Evolutionary conservation across 73 alveolate genomes (phyloP), one percentile per base, ranked within the genome.

Genomic region (Blepharisma japonicum): DNA sequence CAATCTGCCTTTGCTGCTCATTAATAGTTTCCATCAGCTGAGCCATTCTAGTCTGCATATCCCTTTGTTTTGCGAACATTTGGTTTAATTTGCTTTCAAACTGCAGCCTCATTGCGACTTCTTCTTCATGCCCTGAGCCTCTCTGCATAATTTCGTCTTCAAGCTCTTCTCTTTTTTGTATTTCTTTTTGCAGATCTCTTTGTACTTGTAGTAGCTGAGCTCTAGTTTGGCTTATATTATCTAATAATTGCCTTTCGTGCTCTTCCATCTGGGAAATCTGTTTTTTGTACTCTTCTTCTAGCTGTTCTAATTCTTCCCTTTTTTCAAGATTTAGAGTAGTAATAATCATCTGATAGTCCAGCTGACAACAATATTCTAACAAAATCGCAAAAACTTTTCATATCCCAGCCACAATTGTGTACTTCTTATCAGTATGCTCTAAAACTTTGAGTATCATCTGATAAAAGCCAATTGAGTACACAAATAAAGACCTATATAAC

Each of bases 321-420:
- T 88, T 82, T 67, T 88, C 88, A 3, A 38, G 56, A n/a, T 83
- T 85, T 38, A 84, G 39, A 71, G 83, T 86, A 1, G 83, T 21
- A 6, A 88, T 88, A 49, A 88, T 55, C 87, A 83, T 88, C 55
- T 77, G 42, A 79, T 84, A 88, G 76, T 85, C 95, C 0, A 86
- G 50, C 53, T 84, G 81, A 79, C 90, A 84, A 55, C 95, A 88
- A 80, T 80, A 88, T 71, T 88, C 95, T 4, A 84, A 82, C 18
- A 88, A 55, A 18, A 88, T 84, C 2, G 90, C 79, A 77, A 80
- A 88, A 27, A 88, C 95, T 70, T 88, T 88, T 92, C 95, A 88
- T 2, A 88, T 81, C 11, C 81, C 71, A 2, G 92, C 71, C 8
- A 80, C 79, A 21, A 85, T 71, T 14, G 83, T 47, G 80, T 86